Conservation (phyloP, 345 rosid species). For the Pseudoturritis turrita region DNA sequence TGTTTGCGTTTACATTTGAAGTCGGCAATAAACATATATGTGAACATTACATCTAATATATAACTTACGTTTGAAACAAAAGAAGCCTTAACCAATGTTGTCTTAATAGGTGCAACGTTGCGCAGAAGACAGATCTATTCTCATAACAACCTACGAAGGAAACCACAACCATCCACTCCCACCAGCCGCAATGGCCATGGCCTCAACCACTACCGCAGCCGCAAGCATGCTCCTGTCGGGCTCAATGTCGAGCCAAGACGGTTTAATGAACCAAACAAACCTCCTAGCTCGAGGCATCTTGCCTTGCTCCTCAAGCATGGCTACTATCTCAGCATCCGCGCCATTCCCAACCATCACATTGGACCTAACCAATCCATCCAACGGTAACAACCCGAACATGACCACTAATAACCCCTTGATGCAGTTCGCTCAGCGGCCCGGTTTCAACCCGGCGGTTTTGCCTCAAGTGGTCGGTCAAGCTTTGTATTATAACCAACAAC, state of each 20-base stretch:
- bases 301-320: slow-evolving; percentile 88
- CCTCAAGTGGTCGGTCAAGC: slow-evolving; percentile 69
- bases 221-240: slow-evolving; percentile 95
- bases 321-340: slow-evolving; percentile 97
- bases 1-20: neutral
- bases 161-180: slow-evolving; percentile 98
- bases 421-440: slow-evolving; percentile 31
- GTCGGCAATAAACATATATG: neutral
- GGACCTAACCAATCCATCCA: slow-evolving; percentile 61
- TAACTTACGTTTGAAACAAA: neutral
- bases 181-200: slow-evolving; percentile 98
- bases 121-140: slow-evolving; percentile 82
- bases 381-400: slow-evolving; percentile 38
- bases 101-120: slow-evolving; percentile 80
- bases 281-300: slow-evolving; percentile 83
- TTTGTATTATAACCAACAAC: slow-evolving; percentile 50
- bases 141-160: slow-evolving; percentile 96
- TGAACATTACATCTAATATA: neutral
- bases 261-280: slow-evolving; percentile 82
- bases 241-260: slow-evolving; percentile 89
- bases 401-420: slow-evolving; percentile 25
- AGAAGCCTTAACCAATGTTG: slow-evolving; percentile 1
- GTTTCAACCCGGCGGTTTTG: slow-evolving; percentile 29
- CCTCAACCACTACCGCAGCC: slow-evolving; percentile 92
- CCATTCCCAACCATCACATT: slow-evolving; percentile 94